Base-by-base conservation (phyloP, 1,139 yeast genomes). In the Blastobotrys niveus region DNA sequence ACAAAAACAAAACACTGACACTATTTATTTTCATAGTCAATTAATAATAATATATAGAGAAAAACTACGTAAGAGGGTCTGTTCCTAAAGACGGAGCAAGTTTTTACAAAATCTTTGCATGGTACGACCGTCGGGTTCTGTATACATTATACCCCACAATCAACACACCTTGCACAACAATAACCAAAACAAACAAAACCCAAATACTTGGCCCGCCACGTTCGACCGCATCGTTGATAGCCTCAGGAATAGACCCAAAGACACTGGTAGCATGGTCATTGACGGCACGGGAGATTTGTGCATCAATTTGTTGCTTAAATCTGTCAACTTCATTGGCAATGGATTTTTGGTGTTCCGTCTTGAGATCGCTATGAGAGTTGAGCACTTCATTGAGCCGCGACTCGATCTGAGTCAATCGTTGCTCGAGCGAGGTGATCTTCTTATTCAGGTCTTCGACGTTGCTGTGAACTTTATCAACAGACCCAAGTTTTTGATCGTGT, bases 181-280 rank as follows among this genome's bases (percentile, higher is more conserved):
- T 47, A 27, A 60, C 48, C 19, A 60, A 32, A 7, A 52, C 51
- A 32, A 60, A 44, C 19, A 58, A 45, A 22, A 52, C 40, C 63
- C 63, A 60, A 21, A 60, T 47, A 31, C 59, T 51, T 6, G 62
- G 59, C 2, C 63, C 63, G 12, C 61, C 61, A 24, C 52, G 55
- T 24, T 45, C 46, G 29, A 59, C 46, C 18, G 65, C 64, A 8
- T 49, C 54, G 14, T 55, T 48, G 31, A 61, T 52, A 1, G 62
- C 52, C 15, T 56, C 61, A 2, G 63, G 58, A 9, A 61, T 39
- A 2, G 58, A 42, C 6, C 62, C 62, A 38, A 58, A 47, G n/a
- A 58, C 31, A 27, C 51, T 50, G 12, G 52, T 40, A 6, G 61
- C 54, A 46, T 61, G 64, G 42, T 61, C 63, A 25, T 34, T 40